phyloP scores from a whole-genome alignment of 192 early-diverging fungal species.

The Phycomyces blakesleeanus region DNA sequence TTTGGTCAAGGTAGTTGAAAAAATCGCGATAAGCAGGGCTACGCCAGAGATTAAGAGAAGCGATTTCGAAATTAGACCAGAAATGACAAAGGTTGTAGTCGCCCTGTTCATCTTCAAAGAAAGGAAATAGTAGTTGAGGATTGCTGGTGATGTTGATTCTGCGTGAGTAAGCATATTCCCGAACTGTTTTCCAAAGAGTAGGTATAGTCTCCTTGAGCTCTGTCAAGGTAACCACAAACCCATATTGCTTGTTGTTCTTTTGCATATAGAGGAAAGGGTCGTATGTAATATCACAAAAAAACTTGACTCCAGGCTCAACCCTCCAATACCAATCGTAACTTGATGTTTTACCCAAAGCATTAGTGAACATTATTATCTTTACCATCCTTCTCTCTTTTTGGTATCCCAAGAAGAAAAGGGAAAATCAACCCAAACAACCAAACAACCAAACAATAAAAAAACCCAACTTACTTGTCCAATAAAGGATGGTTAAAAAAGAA shows the following conservation, averaged over 20 bases:
- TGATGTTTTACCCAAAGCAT: not conserved
- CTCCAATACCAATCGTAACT: conserved; percentile 63
- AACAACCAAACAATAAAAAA: not conserved
- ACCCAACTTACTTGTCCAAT: conserved; percentile 40
- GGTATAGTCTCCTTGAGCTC: conserved; percentile 54
- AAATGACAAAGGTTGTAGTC: conserved; percentile 73
- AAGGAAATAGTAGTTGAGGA: conserved; percentile 23
- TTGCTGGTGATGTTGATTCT: conserved; percentile 22
- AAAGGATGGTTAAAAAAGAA: conserved; percentile 59
- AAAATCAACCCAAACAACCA: no score
- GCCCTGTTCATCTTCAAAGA: conserved; percentile 28
- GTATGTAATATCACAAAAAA: conserved; percentile 59
- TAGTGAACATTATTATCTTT: no score
- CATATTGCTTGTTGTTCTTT: conserved; percentile 58
- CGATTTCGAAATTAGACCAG: conserved; percentile 84
- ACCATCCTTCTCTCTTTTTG: no score
- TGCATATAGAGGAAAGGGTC: conserved; percentile 67
- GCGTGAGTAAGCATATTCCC: conserved; percentile 26
- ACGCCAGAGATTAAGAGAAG: conserved; percentile 57
- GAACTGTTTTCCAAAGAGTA: conserved; percentile 50
- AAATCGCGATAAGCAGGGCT: conserved; percentile 54
- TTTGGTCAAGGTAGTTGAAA: conserved; percentile 63
- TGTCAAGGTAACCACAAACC: conserved; percentile 54
- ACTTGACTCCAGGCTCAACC: conserved; percentile 62
- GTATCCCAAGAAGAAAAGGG: no score